Evolutionary conservation across 257 asterid genomes (phyloP).

Genomic region (Rauvolfia tetraphylla): DNA sequence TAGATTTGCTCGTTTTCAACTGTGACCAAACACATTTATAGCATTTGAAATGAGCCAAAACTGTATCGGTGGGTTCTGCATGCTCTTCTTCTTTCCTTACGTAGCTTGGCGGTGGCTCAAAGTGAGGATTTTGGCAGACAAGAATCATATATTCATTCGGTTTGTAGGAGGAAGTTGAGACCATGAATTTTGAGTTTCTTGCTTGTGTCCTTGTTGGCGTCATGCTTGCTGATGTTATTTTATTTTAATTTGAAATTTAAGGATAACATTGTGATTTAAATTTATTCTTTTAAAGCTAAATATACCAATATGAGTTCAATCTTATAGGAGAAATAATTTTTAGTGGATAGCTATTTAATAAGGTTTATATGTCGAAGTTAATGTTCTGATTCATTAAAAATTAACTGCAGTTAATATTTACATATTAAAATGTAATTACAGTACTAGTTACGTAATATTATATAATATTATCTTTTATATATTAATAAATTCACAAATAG

Average conservation of each 20-base stretch:
- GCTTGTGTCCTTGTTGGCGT: neutral
- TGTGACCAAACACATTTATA: neutral
- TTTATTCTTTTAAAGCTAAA: too few species aligned
- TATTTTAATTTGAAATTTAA: neutral
- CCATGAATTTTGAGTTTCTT: neutral
- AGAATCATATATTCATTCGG: neutral
- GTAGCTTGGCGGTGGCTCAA: neutral
- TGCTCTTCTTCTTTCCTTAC: neutral
- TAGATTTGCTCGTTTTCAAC: neutral
- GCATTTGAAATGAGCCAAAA: neutral
- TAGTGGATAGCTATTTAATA: too few species aligned
- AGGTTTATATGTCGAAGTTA: too few species aligned
- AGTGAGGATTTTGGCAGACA: neutral
- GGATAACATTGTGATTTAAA: neutral
- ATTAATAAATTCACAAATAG: too few species aligned
- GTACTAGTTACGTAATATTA: too few species aligned
- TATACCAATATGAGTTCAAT: too few species aligned
- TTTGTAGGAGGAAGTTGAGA: conserved; percentile 6
- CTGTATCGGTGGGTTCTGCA: neutral
- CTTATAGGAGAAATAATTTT: too few species aligned
- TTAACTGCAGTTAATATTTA: too few species aligned
- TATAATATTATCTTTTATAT: too few species aligned
- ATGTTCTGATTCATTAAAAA: too few species aligned
- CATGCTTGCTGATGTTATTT: neutral
- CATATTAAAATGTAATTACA: too few species aligned